Percentiles rank a stretch among this genome's conserved stretches.
Conservation (phyloP, 73 alveolate species). For the Stentor roeselii region DNA sequence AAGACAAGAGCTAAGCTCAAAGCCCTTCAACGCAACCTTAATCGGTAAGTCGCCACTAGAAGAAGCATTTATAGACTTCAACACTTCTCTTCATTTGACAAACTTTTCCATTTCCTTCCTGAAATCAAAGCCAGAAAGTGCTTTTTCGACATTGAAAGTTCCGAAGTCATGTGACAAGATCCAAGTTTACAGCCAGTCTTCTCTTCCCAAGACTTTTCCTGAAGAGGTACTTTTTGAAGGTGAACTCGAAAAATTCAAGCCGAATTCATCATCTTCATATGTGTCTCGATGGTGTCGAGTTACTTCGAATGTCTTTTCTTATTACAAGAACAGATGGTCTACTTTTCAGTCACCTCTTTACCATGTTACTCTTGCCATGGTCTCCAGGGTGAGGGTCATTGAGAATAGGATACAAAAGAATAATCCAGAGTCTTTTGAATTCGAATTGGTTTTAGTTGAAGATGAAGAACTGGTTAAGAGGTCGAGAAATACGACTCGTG, state of each 20-base stretch:
- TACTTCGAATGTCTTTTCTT: neutral
- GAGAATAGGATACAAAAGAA: neutral
- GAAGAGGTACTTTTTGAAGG: slow-evolving; percentile 3
- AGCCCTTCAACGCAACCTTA: neutral
- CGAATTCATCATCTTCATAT: neutral
- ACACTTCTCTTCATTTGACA: neutral
- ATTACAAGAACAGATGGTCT: neutral
- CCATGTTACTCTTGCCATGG: neutral
- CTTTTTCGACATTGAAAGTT: neutral
- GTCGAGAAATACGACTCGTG: neutral
- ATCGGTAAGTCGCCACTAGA: neutral
- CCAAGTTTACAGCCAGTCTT: neutral
- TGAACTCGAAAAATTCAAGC: neutral
- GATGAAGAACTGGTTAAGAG: neutral
- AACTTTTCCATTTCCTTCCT: neutral
- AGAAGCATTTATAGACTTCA: neutral
- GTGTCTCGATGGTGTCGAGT: slow-evolving; percentile 6
- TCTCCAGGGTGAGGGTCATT: neutral
- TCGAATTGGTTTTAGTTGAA: neutral
- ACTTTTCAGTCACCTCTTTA: neutral
- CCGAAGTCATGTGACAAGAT: neutral
- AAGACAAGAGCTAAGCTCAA: neutral
- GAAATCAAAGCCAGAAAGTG: neutral
- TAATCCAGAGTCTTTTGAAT: neutral
- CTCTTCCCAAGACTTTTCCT: neutral